Conservation (phyloP, 2,329 filamentous ascomycete genomes). For the Fusarium coicis region DNA sequence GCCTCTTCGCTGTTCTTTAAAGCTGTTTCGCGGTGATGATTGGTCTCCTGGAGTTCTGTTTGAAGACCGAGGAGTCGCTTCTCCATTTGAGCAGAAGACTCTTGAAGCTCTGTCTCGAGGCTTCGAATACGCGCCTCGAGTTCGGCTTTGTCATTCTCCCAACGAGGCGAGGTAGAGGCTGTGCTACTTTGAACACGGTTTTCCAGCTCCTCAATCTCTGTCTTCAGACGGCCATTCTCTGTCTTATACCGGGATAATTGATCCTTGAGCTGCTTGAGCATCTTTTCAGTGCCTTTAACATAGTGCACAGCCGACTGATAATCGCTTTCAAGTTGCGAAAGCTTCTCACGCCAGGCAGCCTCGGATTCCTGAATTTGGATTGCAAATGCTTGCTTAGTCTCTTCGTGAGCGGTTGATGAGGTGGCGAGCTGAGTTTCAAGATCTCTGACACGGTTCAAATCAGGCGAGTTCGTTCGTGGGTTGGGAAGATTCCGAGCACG, state of each 20-base stretch:
- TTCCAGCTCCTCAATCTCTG: constrained; percentile 78
- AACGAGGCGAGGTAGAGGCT: constrained; percentile 65
- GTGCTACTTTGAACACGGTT: constrained; percentile 58
- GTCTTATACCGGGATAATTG: constrained; percentile 93
- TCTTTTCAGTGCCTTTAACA: constrained; percentile 98
- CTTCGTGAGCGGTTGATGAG: constrained; percentile 83
- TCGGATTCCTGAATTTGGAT: constrained; percentile 88
- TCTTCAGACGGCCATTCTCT: constrained; percentile 84
- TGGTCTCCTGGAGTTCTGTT: constrained; percentile 73
- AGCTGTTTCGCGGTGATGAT: constrained; percentile 76
- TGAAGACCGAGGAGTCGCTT: constrained; percentile 74
- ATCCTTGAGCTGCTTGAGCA: constrained; percentile 98
- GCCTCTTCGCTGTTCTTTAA: constrained; percentile 64
- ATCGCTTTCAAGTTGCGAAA: constrained; percentile 93
- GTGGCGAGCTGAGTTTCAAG: constrained; percentile 88
- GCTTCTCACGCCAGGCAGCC: constrained; percentile 88
- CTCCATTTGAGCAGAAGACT: constrained; percentile 76
- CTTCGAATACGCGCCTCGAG: constrained; percentile 76
- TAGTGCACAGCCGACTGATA: constrained; percentile 99
- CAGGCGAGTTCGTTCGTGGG: constrained; percentile 77
- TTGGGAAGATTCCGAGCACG: constrained; percentile 80
- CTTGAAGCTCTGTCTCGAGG: constrained; percentile 75
- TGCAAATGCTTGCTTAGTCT: constrained; percentile 82
- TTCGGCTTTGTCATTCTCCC: constrained; percentile 77
- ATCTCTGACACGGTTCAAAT: constrained; percentile 81